Evolutionary conservation across 257 asterid species (phyloP).

Genomic region (Nicotiana undulata): DNA sequence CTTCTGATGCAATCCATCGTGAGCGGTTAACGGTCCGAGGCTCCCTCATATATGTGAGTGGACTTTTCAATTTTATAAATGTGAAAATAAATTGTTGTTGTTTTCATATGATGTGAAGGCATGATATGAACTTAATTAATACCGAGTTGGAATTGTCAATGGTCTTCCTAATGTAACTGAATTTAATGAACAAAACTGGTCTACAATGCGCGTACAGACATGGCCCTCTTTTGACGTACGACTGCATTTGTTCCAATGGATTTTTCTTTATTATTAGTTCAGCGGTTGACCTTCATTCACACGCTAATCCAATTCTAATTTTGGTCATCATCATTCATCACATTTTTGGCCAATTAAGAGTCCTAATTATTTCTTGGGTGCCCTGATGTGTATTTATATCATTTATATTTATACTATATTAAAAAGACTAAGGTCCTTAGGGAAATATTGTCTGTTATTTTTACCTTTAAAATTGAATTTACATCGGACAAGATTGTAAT

Average conservation of each 20-base stretch:
- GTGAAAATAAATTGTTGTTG: not conserved
- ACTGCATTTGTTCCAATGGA: too few species aligned
- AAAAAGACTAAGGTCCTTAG: too few species aligned
- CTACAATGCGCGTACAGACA: conserved; percentile 3
- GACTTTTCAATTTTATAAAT: not conserved
- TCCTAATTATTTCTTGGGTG: too few species aligned
- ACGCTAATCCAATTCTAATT: not conserved
- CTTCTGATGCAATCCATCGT: too few species aligned
- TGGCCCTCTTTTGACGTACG: not conserved
- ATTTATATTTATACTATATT: too few species aligned
- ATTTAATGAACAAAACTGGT: not conserved
- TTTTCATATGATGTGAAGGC: not conserved
- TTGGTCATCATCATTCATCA: not conserved
- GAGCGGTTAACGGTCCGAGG: too few species aligned
- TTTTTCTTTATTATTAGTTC: not conserved
- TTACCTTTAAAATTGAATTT: too few species aligned
- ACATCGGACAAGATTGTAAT: too few species aligned
- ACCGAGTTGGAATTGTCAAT: not conserved
- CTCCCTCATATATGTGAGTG: too few species aligned
- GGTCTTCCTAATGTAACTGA: not conserved
- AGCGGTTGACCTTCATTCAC: not conserved
- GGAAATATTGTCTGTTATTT: too few species aligned
- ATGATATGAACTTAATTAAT: not conserved
- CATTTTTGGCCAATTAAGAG: not conserved
- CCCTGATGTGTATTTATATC: too few species aligned